Conservation (phyloP, 129 eudicot genomes). For the Glebionis coronaria region DNA sequence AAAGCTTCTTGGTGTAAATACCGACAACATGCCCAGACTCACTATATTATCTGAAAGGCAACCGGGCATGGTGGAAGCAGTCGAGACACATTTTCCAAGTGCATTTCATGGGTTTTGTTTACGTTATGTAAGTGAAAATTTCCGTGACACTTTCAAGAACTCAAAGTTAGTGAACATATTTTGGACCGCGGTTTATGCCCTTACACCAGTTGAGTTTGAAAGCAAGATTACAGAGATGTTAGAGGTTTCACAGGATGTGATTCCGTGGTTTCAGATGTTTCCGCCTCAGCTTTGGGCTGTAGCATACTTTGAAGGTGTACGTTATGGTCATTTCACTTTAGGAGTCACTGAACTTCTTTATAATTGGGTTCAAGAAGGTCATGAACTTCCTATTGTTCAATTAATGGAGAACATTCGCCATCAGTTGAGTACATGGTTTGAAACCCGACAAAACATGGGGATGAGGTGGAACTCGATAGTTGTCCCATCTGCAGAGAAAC, state of each 20-base stretch:
- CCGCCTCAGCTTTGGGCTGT: constrained; percentile 96
- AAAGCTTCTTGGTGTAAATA: constrained; percentile 88
- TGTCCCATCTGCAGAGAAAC: constrained; percentile 92
- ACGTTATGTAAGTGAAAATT: constrained; percentile 80
- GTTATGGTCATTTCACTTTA: constrained; percentile 89
- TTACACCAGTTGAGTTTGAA: constrained; percentile 80
- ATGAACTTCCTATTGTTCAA: constrained; percentile 88
- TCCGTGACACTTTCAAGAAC: constrained; percentile 92
- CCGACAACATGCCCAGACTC: constrained; percentile 92
- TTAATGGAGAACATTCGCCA: constrained; percentile 92
- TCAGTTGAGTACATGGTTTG: constrained; percentile 69
- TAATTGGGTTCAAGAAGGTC: constrained; percentile 93
- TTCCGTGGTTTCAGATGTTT: constrained; percentile 70
- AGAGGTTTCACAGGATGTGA: constrained; percentile 66
- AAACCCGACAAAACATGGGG: constrained; percentile 53
- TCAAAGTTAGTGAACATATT: constrained; percentile 87
- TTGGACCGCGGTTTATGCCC: constrained; percentile 97
- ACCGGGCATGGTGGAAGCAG: constrained; percentile 82
- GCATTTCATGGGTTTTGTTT: constrained; percentile 93
- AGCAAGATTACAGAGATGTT: constrained; percentile 84
- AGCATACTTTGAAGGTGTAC: constrained; percentile 95
- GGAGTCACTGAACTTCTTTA: constrained; percentile 66
- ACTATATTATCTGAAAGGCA: constrained; percentile 89
- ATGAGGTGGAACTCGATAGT: constrained; percentile 72
- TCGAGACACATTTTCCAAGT: constrained; percentile 86